Base-by-base conservation (phyloP, 257 asterid genomes). In the Scutellaria baicalensis region DNA sequence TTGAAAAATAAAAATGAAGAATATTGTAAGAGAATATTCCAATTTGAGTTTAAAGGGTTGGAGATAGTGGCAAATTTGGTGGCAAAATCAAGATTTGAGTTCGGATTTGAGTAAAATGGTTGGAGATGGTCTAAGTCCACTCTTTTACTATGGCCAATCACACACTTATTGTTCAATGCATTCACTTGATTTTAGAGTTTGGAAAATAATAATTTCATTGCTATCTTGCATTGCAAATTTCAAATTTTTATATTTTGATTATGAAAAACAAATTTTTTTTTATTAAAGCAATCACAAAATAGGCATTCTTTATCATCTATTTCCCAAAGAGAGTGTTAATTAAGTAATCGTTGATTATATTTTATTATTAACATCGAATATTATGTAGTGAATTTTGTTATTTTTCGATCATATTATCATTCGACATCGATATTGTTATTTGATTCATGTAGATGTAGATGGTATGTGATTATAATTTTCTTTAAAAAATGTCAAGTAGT, bases 91-190 rank as follows among this genome's bases (percentile, higher is more conserved):
- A n/a, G n/a, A n/a, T n/a, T n/a, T n/a, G n/a, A n/a, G n/a, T n/a
- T n/a, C n/a, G n/a, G n/a, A n/a, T n/a, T n/a, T n/a, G n/a, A n/a
- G n/a, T n/a, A n/a, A n/a, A n/a, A n/a, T n/a, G n/a, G n/a, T n/a
- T n/a, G n/a, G n/a, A n/a, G n/a, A n/a, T n/a, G n/a, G n/a, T n/a
- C n/a, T n/a, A 8, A 5, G 33, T 39, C 55, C 52, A 12, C 60
- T 55, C 50, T n/a, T n/a, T n/a, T 8, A 58, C 47, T 33, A 71
- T 35, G 33, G 67, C n/a, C 74, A 35, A 69, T 45, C 72, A 45
- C 48, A 71, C 70, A 75, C 49, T 75, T 70, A 75, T 69, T 42
- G 39, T 21, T 1, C 43, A 3, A 23, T 40, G 33, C 55, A 31
- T 39, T 6, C 51, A 13, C 4, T 68, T 39, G 11, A 68, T 27